Evolutionary conservation across 208 protist species (phyloP).

Genomic region (Trypanosoma mega): DNA sequence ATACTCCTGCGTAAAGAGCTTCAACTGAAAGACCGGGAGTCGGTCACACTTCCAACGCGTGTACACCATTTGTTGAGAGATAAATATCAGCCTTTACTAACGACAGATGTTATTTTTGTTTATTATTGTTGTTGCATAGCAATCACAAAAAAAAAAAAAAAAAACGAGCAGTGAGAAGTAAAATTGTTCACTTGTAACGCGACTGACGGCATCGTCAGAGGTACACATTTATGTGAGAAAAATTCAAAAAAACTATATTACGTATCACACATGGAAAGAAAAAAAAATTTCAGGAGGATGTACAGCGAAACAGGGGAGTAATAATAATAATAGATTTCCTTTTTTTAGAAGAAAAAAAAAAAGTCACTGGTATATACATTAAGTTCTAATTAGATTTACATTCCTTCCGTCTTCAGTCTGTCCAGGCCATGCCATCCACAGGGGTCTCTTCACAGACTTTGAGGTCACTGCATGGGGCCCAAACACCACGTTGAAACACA

Average conservation of each 20-base stretch:
- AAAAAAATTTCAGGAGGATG: no score
- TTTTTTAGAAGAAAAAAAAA: conserved; percentile 3
- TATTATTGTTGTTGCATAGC: no score
- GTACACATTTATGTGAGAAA: conserved; percentile 1
- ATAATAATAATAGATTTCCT: no score
- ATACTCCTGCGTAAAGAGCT: conserved; percentile 89
- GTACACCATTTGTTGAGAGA: conserved; percentile 89
- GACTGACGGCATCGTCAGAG: no score
- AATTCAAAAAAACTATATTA: conserved; percentile 5
- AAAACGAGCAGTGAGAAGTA: conserved; percentile 8
- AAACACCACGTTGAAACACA: conserved; percentile 70
- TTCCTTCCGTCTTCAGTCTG: conserved; percentile 24
- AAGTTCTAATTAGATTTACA: conserved; percentile 10
- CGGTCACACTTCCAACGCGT: conserved; percentile 93
- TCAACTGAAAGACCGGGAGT: conserved; percentile 76
- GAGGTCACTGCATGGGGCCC: conserved; percentile 67
- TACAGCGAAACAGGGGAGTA: no score
- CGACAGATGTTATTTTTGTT: no score
- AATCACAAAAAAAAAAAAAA: conserved; percentile 2
- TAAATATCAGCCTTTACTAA: no score
- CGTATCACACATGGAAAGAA: no score
- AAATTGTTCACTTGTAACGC: conserved; percentile 5
- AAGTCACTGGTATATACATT: conserved; percentile 15
- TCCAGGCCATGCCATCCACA: conserved; percentile 61
- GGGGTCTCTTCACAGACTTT: conserved; percentile 66